Evolutionary conservation across 2,329 filamentous ascomycete genomes (phyloP), one percentile per base, ranked within the genome.

Genomic region (Alternaria sp.): DNA sequence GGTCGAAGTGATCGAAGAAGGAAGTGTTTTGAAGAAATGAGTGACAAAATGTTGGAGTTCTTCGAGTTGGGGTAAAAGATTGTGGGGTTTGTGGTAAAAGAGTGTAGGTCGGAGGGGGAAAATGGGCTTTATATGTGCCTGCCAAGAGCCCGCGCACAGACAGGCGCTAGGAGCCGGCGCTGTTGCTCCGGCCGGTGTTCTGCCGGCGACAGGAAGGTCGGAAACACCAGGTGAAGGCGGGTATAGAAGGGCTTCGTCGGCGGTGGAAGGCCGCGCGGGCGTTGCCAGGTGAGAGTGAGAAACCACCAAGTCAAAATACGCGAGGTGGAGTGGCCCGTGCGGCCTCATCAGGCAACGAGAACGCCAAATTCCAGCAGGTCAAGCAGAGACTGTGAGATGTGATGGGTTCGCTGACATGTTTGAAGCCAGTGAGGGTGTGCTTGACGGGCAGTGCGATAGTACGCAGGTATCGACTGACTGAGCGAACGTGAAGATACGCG

Each of bases 291-390:
- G 55, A 51, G 55, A 26, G 57, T 43, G 50, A 37, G 23, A 43
- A 21, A 26, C 49, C 46, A 44, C 30, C 56, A 26, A 59, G 37
- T 33, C 51, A 43, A 25, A 23, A 14, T 28, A 59, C 25, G 47
- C 47, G 47, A 59, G 50, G 23, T 28, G 45, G 57, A 9, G 37
- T 65, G 65, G 65, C 30, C 60, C 57, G 49, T 60, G 65, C 65
- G 57, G 55, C 60, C 57, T 28, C 55, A 28, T 14, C 44, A 55
- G 20, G 30, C 49, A 41, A 51, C 30, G 44, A 25, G 12, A 5
- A 15, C 10, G 28, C 12, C n/a, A 15, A 20, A 44, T 20, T 11
- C 15, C 26, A 37, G 11, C 49, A 43, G 33, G 11, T 33, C 4
- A 45, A 26, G 28, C 44, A 18, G 23, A 21, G n/a, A 18, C 11